Evolutionary conservation across 1,284 basidiomycete species (phyloP), one percentile per base, ranked within the genome.

Genomic region (Blastosporella zonata): DNA sequence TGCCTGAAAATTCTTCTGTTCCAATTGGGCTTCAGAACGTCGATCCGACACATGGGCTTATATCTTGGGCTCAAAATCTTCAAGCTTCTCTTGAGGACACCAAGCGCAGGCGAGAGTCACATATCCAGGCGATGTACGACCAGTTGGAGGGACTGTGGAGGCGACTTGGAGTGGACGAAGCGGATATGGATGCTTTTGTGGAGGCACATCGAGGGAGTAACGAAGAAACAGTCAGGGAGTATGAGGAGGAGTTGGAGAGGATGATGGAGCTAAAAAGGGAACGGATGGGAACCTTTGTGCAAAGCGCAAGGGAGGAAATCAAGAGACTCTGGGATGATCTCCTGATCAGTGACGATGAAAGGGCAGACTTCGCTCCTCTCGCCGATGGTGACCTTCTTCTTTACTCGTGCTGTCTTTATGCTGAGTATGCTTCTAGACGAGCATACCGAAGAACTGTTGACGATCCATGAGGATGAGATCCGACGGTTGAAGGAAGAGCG

Each of bases 241-340:
- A 99, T 62, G 88, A 95, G 59, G 79, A 81, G 42, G 97, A 99
- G 67, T 72, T 97, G 29, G 88, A 90, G 50, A 79, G 95, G 49
- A 95, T 98, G 85, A 72, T 92, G 18, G 86, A 90, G 60, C 69
- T 97, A 46, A 95, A 95, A 70, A 75, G 88, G 44, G 87, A 94
- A 58, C 82, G 89, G 48, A 90, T 99, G 83, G 82, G 84, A 39
- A 76, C 82, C 10, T 98, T 98, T 66, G 82, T 99, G 39, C 74
- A 74, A 46, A 88, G 85, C 61, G 92, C 93, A 2, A 73, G 96
- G 41, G 77, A 79, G 40, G 90, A 95, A 67, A 93, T 99, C 47
- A 74, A 74, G 45, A 75, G 72, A 35, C 72, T 97, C 1, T 97
- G 94, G 90, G 86, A 93, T 53, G 84, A 88, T 43, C 72, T 98